phyloP scores from a whole-genome alignment of 2,329 filamentous ascomycete species.

The Cladosporium sp. region DNA sequence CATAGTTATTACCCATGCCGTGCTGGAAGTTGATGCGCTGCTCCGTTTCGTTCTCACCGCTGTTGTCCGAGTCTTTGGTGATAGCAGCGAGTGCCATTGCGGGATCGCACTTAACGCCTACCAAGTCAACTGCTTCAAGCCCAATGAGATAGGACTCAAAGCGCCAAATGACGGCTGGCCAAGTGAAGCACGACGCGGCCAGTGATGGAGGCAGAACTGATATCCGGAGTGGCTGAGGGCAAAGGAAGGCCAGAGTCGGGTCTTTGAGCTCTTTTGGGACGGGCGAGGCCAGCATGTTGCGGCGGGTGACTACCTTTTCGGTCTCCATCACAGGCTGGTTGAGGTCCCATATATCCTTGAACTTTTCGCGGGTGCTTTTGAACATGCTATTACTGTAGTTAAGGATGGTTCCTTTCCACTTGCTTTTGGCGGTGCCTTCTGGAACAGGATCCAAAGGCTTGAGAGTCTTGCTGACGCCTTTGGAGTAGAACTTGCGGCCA shows the following conservation, averaged over 20 bases:
- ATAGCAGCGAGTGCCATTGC: conserved; percentile 79
- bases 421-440: conserved; percentile 42
- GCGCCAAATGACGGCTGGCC: conserved; percentile 81
- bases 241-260: conserved; percentile 57
- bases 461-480: conserved; percentile 45
- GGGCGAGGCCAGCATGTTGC: conserved; percentile 74
- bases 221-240: conserved; percentile 71
- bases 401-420: conserved; percentile 60
- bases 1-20: conserved; percentile 93
- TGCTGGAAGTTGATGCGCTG: conserved; percentile 69
- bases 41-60: conserved; percentile 61
- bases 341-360: conserved; percentile 51
- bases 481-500: conserved; percentile 55
- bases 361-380: conserved; percentile 51
- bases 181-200: conserved; percentile 68
- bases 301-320: conserved; percentile 68
- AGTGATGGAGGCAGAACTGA: conserved; percentile 66
- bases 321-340: conserved; percentile 80
- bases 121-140: conserved; percentile 64
- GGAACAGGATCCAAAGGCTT: conserved; percentile 65
- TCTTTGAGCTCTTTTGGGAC: conserved; percentile 50
- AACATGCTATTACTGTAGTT: conserved; percentile 80
- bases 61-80: conserved; percentile 88
- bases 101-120: conserved; percentile 63
- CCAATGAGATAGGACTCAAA: conserved; percentile 79